phyloP scores from a whole-genome alignment of 2,329 filamentous ascomycete species.

The Arthroderma sp. region DNA sequence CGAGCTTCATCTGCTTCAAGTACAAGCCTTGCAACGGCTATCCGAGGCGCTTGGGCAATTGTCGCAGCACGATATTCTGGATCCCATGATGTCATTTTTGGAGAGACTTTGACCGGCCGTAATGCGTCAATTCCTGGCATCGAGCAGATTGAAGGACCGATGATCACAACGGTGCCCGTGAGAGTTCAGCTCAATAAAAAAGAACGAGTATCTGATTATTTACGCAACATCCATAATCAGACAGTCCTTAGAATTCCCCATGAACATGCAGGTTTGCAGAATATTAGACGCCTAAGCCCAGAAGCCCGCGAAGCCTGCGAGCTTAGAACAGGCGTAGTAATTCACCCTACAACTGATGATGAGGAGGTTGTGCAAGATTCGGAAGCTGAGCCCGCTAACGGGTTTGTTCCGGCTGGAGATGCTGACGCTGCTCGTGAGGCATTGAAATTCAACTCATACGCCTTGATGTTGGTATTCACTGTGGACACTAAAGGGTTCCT shows the following conservation, averaged over 20 bases:
- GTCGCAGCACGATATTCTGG: conserved; percentile 7
- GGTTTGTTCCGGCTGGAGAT: conserved; percentile 43
- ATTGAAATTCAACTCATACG: conserved; percentile 41
- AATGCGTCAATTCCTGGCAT: conserved; percentile 25
- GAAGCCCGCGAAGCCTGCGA: conserved; percentile 29
- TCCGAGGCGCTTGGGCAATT: conserved; percentile 8
- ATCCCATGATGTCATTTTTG: conserved; percentile 29
- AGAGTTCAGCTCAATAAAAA: conserved; percentile 22
- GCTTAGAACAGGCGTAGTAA: conserved; percentile 16
- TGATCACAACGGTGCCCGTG: conserved; percentile 32
- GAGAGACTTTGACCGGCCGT: conserved; percentile 31
- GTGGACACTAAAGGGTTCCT: conserved; percentile 45
- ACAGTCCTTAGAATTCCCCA: conserved; percentile 42
- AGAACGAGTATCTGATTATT: conserved; percentile 32
- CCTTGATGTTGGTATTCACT: conserved; percentile 50
- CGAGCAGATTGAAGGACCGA: conserved; percentile 31
- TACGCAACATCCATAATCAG: conserved; percentile 40
- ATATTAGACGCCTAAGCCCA: conserved; percentile 39
- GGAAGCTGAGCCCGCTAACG: conserved; percentile 30
- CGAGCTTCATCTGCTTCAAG: conserved; percentile 16
- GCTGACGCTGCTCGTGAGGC: conserved; percentile 48
- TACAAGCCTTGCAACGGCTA: conserved; percentile 20
- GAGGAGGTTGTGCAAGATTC: neutral
- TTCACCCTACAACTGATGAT: conserved; percentile 12
- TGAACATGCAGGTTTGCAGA: conserved; percentile 42